Evolutionary conservation across 352 stramenopile species (phyloP).

Genomic region (Pythium folliculosum): DNA sequence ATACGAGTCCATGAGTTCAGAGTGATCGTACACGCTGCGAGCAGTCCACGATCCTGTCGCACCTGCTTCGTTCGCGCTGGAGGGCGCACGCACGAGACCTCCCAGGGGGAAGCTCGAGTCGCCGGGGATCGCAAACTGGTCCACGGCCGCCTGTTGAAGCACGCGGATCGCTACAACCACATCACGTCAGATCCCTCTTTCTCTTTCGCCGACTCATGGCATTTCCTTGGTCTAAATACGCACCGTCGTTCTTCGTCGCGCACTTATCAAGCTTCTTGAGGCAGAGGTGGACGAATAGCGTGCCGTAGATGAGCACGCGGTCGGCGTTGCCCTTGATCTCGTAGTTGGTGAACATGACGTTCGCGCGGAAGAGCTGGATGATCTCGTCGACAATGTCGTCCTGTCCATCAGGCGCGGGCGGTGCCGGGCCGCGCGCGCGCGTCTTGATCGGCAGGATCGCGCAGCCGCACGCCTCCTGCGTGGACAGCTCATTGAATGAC

Average conservation of each 20-base stretch:
- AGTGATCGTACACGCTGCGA: neutral
- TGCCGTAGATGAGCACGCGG: conserved; percentile 94
- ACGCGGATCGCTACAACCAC: conserved; percentile 56
- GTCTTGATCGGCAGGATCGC: conserved; percentile 91
- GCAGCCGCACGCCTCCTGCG: conserved; percentile 84
- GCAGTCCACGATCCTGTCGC: too few species aligned
- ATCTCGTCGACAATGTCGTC: conserved; percentile 95
- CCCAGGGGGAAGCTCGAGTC: conserved; percentile 85
- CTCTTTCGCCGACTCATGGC: neutral
- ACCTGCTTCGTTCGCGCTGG: conserved; percentile 80
- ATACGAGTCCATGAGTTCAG: neutral
- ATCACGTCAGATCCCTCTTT: neutral
- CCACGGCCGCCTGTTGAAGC: conserved; percentile 80
- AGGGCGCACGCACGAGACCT: conserved; percentile 72
- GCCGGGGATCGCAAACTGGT: conserved; percentile 86
- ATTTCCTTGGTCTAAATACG: neutral
- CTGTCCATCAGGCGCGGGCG: conserved; percentile 66
- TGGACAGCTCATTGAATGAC: conserved; percentile 72
- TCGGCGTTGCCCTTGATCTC: conserved; percentile 91
- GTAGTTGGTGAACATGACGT: conserved; percentile 95
- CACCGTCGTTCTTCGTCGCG: conserved; percentile 73
- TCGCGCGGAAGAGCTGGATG: conserved; percentile 92
- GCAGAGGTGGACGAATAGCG: conserved; percentile 90
- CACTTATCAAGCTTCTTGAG: conserved; percentile 91
- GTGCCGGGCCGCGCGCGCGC: conserved; percentile 82